Percentiles rank a stretch among this genome's conserved stretches.
Conservation (phyloP, 768 basidiomycete species). For the Psilocybe sp. region DNA sequence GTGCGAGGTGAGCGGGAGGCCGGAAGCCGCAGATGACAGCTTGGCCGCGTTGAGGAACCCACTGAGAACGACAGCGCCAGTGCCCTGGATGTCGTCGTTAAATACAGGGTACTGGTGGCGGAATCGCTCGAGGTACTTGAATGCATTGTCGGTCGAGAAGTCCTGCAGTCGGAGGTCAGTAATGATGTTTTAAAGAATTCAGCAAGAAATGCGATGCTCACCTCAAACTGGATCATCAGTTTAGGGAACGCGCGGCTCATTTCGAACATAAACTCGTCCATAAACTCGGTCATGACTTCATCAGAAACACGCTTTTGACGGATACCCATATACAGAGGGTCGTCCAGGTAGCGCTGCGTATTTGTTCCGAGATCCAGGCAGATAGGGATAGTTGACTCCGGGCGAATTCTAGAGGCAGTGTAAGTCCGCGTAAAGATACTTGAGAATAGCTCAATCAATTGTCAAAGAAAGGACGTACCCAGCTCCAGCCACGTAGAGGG, state of each 20-base stretch:
- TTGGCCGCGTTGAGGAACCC: slow-evolving; percentile 89
- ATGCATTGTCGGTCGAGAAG: slow-evolving; percentile 90
- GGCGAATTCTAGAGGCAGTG: slow-evolving; percentile 55
- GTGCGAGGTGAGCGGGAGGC: slow-evolving; percentile 64
- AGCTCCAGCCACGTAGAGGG: slow-evolving; percentile 86
- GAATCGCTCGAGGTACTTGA: slow-evolving; percentile 77
- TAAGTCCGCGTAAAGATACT: slow-evolving; percentile 1
- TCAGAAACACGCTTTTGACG: slow-evolving; percentile 66
- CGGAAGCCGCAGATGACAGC: slow-evolving; percentile 69
- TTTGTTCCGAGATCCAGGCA: slow-evolving; percentile 89
- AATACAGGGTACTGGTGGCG: slow-evolving; percentile 75
- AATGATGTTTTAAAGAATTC: background rate
- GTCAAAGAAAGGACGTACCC: slow-evolving; percentile 48
- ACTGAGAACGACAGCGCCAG: slow-evolving; percentile 87
- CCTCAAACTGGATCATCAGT: slow-evolving; percentile 84
- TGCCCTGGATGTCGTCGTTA: slow-evolving; percentile 91
- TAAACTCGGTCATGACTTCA: slow-evolving; percentile 71
- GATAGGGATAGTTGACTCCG: slow-evolving; percentile 77
- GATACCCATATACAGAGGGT: slow-evolving; percentile 88
- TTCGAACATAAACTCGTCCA: slow-evolving; percentile 92
- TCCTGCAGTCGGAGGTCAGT: slow-evolving; percentile 44
- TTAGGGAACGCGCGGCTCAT: slow-evolving; percentile 75
- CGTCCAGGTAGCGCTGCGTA: slow-evolving; percentile 72
- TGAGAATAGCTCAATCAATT: background rate
- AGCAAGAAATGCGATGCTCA: slow-evolving; percentile 18